Evolutionary conservation across 2,329 filamentous ascomycete species (phyloP).

Genomic region (Leptographium wingfieldii): DNA sequence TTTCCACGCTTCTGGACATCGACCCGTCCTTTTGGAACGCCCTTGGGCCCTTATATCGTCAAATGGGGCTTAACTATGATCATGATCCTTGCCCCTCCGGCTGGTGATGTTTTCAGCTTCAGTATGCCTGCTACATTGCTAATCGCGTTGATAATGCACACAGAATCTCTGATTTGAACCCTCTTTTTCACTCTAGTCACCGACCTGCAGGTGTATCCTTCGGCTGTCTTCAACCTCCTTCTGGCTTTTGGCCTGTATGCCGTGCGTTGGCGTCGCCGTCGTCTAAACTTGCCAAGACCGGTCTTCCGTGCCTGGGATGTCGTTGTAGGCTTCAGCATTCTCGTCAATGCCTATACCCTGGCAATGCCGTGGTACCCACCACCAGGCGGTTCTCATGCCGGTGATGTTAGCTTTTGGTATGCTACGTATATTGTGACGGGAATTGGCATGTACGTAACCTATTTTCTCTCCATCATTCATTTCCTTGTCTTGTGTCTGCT

Average conservation of each 20-base stretch:
- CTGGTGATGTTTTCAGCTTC: constrained; percentile 53
- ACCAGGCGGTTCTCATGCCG: constrained; percentile 40
- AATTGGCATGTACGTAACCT: constrained; percentile 43
- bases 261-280: constrained; percentile 40
- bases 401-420: constrained; percentile 63
- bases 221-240: constrained; percentile 42
- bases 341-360: constrained; percentile 48
- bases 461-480: no score
- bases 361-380: constrained; percentile 65
- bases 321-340: constrained; percentile 44
- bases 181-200: constrained; percentile 28
- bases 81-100: constrained; percentile 48
- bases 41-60: constrained; percentile 42
- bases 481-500: neutral
- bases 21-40: constrained; percentile 50
- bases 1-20: constrained; percentile 47
- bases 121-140: constrained; percentile 18
- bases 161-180: no score
- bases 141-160: no score
- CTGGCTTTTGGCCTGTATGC: constrained; percentile 45
- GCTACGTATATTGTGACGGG: constrained; percentile 55
- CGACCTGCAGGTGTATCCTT: constrained; percentile 45
- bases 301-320: constrained; percentile 48
- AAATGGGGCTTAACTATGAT: constrained; percentile 44
- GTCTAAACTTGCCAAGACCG: constrained; percentile 31